Base-by-base conservation (phyloP, 768 basidiomycete genomes). In the Rickenella mellea region DNA sequence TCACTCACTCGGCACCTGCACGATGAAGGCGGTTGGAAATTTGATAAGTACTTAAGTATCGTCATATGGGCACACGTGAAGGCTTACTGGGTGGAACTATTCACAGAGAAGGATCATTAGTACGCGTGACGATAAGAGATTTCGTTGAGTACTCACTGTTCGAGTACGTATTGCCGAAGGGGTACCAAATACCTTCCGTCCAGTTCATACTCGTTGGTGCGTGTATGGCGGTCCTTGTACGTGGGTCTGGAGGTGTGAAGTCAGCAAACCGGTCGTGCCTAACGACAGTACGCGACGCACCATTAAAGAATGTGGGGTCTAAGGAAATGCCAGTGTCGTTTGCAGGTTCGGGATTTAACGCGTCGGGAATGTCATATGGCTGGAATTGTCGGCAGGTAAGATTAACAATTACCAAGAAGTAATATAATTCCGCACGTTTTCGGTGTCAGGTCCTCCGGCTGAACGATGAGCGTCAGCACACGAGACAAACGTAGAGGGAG, bases 171-270 rank as follows among this genome's bases (percentile, higher is more conserved):
- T 54, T 53, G 45, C 51, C 53, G 49, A 67, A 61, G 2, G 64
- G 60, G 52, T 62, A 71, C 42, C 44, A 20, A 41, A 66, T 55
- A 30, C 42, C 55, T 27, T 51, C 47, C 0, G 25, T 28, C 71
- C 72, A 73, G 27, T 73, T 54, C 47, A 68, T 66, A 55, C 71
- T 82, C 7, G 67, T 73, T 3, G 83, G 82, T 2, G 82, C 82
- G 56, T 86, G 82, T 15, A 86, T 57, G 1, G 82, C 82, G 31
- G 68, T 59, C 38, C 72, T 65, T 14, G 71, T 74, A 29, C 56
- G 66, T 32, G 68, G 63, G 50, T 82, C 78, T 80, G 32, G 26
- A 27, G 17, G 6, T 6, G 9, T 6, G 20, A 40, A 39, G 7
- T 26, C 40, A 29, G 24, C 20, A 12, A 12, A 20, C 17, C 30